Conservation (phyloP, 164 flowering plant genomes). For the Litsea cubeba region DNA sequence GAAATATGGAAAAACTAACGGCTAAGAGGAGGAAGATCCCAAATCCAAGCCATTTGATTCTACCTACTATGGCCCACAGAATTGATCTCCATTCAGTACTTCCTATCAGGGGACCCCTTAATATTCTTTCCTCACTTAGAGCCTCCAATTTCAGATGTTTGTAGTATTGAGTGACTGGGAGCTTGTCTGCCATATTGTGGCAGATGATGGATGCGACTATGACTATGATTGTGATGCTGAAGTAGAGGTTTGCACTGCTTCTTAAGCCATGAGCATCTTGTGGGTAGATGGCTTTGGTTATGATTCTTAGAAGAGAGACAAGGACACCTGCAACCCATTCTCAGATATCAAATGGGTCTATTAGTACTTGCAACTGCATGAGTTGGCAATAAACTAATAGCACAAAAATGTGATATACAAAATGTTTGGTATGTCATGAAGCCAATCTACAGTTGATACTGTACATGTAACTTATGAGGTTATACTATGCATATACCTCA, state of each 20-base stretch:
- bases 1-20: constrained; percentile 80
- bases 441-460: no score
- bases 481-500: no score
- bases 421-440: no score
- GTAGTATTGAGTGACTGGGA: constrained; percentile 76
- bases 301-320: constrained; percentile 59
- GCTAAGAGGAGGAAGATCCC: constrained; percentile 57
- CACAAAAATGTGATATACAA: no score
- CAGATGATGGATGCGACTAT: constrained; percentile 68
- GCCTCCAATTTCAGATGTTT: constrained; percentile 59
- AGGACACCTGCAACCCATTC: constrained; percentile 65
- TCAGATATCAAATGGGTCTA: background rate
- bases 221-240: constrained; percentile 55
- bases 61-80: constrained; percentile 54
- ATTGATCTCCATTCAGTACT: constrained; percentile 41
- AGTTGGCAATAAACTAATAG: no score
- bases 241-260: constrained; percentile 84
- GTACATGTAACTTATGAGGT: no score
- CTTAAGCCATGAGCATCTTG: constrained; percentile 71
- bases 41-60: constrained; percentile 76
- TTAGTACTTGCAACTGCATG: no score
- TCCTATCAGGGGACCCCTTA: constrained; percentile 41
- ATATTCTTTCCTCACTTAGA: constrained; percentile 48
- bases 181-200: constrained; percentile 65
- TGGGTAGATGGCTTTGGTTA: constrained; percentile 69